These are phyloP conservation scores for Effrenium voratum DNA, from an alignment of 73 alveolate species.

Conservation along the genomic window DNA sequence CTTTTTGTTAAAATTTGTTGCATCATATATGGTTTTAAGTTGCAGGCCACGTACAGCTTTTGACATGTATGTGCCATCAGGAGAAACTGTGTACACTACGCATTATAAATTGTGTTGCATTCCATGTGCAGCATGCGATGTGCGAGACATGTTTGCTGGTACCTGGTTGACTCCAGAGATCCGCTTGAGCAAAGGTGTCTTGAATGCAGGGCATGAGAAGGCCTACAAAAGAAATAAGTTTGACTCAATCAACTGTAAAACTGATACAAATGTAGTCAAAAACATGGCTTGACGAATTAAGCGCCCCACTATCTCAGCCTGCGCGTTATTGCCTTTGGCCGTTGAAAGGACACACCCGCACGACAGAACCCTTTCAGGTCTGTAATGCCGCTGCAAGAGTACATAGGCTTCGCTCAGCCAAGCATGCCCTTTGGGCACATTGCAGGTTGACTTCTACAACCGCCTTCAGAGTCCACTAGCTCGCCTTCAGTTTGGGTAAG, in stretches of 20 bases:
- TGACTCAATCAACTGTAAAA: constrained; percentile 1
- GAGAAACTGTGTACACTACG: constrained; percentile 3
- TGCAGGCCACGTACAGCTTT: constrained; percentile 11
- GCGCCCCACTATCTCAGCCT: constrained; percentile 21
- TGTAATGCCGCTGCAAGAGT: constrained; percentile 4
- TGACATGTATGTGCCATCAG: constrained; percentile 24
- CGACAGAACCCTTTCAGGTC: constrained; percentile 19
- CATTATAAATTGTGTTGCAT: constrained; percentile 6
- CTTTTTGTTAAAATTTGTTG: constrained; percentile 8
- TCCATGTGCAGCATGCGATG: constrained; percentile 24
- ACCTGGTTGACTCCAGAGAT: constrained; percentile 31
- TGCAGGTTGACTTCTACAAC: no score
- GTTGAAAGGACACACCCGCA: constrained; percentile 29
- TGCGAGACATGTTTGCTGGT: constrained; percentile 25
- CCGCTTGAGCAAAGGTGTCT: constrained; percentile 27
- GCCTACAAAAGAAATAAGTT: constrained; percentile 13
- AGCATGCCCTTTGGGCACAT: neutral
- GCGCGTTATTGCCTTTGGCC: constrained; percentile 24
- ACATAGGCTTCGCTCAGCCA: constrained; percentile 37
- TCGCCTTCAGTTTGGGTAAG: constrained; percentile 35
- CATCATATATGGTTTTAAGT: constrained; percentile 14
- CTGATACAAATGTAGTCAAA: constrained; percentile 22
- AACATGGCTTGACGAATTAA: constrained; percentile 19
- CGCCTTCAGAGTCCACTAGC: constrained; percentile 13
- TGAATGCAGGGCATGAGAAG: constrained; percentile 31